phyloP scores from a whole-genome alignment of 164 flowering plant genomes.

The Echeveria elegans region DNA sequence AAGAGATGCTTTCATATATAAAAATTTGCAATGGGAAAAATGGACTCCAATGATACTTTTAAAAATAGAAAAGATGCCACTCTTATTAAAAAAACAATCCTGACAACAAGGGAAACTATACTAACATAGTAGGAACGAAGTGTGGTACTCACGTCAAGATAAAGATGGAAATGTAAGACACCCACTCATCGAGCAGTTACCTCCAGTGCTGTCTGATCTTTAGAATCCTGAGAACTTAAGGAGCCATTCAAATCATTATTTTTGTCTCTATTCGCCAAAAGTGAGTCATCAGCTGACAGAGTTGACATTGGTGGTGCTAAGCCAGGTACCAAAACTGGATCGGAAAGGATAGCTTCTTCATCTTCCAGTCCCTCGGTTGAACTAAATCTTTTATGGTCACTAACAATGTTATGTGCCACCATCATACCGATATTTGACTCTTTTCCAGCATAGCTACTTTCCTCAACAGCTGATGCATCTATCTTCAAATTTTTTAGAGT shows the following conservation, averaged over 20 bases:
- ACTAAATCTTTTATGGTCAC: slow-evolving; percentile 14
- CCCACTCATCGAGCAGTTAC: slow-evolving; percentile 31
- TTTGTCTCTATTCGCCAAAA: slow-evolving; percentile 12
- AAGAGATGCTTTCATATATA: not conserved
- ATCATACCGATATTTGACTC: not conserved
- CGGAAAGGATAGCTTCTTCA: slow-evolving; percentile 16
- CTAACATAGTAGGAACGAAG: not conserved
- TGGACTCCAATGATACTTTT: not conserved
- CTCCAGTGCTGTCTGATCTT: slow-evolving; percentile 20
- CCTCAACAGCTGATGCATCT: not conserved
- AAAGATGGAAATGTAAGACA: not conserved
- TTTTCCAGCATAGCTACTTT: not conserved
- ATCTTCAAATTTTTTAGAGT: not conserved
- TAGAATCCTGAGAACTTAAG: slow-evolving; percentile 18
- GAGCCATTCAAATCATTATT: slow-evolving; percentile 12
- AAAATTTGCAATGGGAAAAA: not conserved
- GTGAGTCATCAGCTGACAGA: slow-evolving; percentile 13
- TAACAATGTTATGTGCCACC: slow-evolving; percentile 10
- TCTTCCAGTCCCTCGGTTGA: slow-evolving; percentile 8
- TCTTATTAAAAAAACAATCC: not conserved
- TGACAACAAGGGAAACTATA: slow-evolving; percentile 1
- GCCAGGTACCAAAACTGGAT: slow-evolving; percentile 48
- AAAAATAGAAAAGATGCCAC: not conserved
- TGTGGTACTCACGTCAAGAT: slow-evolving; percentile 10
- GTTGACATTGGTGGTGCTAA: slow-evolving; percentile 23